These are phyloP conservation scores for Purpureocillium lavendulum DNA, from an alignment of 2,329 filamentous ascomycete genomes.

Conservation along the genomic window DNA sequence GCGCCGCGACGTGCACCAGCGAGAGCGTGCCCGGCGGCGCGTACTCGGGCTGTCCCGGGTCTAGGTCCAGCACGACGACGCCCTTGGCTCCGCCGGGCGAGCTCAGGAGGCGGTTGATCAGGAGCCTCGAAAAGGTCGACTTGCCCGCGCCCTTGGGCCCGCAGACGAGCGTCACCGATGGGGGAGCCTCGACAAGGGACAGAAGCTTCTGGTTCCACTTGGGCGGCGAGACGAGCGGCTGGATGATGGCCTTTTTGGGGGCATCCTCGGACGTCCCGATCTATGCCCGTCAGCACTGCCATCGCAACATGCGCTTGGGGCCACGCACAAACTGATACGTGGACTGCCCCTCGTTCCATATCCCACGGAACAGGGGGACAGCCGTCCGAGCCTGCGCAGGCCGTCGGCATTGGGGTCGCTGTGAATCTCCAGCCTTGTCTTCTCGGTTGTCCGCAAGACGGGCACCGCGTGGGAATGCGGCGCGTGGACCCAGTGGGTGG, in stretches of 20 bases:
- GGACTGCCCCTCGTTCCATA: slow-evolving; percentile 49
- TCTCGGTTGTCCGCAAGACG: slow-evolving; percentile 47
- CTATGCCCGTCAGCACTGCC: slow-evolving; percentile 25
- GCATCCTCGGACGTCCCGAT: slow-evolving; percentile 44
- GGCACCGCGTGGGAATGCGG: slow-evolving; percentile 63
- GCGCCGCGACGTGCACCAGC: slow-evolving; percentile 49
- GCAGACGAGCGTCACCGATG: slow-evolving; percentile 47
- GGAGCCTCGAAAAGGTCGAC: slow-evolving; percentile 61
- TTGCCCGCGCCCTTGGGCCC: slow-evolving; percentile 69
- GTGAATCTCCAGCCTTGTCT: slow-evolving; percentile 45
- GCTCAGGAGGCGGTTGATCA: slow-evolving; percentile 61
- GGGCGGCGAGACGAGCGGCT: slow-evolving; percentile 47
- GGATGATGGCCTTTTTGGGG: slow-evolving; percentile 39
- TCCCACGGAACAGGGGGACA: slow-evolving; percentile 60
- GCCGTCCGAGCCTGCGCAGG: slow-evolving; percentile 43
- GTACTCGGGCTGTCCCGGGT: slow-evolving; percentile 72
- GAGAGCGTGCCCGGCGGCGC: slow-evolving; percentile 62
- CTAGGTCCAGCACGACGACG: slow-evolving; percentile 62
- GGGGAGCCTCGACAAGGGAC: slow-evolving; percentile 23
- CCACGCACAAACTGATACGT: no score
- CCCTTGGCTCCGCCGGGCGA: slow-evolving; percentile 12
- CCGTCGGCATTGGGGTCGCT: slow-evolving; percentile 39
- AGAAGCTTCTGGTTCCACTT: slow-evolving; percentile 55
- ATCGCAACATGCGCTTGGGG: no score
- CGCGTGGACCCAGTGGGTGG: slow-evolving; percentile 51